A percentile compares a stretch with the other conserved stretches of the same genome.
phyloP scores from a whole-genome alignment of 345 rosid species.

The Punica granatum region DNA sequence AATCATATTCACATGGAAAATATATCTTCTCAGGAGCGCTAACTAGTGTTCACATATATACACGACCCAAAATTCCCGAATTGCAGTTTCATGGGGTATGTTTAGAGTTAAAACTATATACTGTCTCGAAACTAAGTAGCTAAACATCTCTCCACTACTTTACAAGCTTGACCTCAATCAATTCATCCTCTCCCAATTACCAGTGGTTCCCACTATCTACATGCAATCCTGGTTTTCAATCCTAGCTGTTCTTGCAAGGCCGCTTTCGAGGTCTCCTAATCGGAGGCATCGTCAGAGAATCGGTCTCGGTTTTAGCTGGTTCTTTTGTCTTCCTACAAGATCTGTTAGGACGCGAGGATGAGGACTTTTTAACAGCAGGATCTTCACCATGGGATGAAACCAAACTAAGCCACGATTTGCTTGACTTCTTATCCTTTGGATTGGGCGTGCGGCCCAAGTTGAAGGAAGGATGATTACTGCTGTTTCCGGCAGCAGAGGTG shows the following conservation, averaged over 20 bases:
- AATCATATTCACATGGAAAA: too few species aligned
- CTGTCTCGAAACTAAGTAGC: background rate
- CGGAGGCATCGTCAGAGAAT: constrained; percentile 3
- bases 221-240: constrained; percentile 21
- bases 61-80: background rate
- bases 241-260: constrained; percentile 27
- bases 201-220: constrained; percentile 11
- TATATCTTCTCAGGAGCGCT: too few species aligned
- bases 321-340: constrained; percentile 33
- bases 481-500: constrained; percentile 11
- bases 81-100: background rate
- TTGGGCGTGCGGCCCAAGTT: constrained; percentile 24
- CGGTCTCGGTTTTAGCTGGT: background rate
- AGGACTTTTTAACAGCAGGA: constrained; percentile 12
- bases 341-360: constrained; percentile 28
- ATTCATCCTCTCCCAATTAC: background rate
- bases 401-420: constrained; percentile 72
- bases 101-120: background rate
- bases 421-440: constrained; percentile 30
- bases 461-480: constrained; percentile 19
- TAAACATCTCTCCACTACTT: background rate
- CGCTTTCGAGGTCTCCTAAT: constrained; percentile 46
- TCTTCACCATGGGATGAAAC: constrained; percentile 31
- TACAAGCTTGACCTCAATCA: background rate
- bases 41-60: background rate